These are phyloP conservation scores for Piloderma croceum DNA, from an alignment of 768 basidiomycete genomes.

Conservation along the genomic window DNA sequence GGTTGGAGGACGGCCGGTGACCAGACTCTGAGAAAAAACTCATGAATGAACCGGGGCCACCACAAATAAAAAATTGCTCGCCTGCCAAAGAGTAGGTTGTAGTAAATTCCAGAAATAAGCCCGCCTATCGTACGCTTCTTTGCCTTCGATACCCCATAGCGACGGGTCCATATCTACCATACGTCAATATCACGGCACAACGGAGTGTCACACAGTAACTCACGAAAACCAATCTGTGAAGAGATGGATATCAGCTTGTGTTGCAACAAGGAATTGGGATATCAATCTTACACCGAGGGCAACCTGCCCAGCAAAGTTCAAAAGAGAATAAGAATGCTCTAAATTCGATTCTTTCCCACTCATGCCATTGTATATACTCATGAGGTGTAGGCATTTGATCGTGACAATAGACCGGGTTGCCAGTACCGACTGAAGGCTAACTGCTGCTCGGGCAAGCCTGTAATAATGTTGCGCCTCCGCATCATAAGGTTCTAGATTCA, in stretches of 20 bases:
- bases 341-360: slow-evolving; percentile 47
- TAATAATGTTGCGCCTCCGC: slow-evolving; percentile 51
- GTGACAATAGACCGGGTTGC: slow-evolving; percentile 41
- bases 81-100: slow-evolving; percentile 46
- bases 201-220: slow-evolving; percentile 12
- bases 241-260: background rate
- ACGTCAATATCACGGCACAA: no score
- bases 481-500: slow-evolving; percentile 40
- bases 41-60: background rate
- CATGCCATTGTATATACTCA: slow-evolving; percentile 51
- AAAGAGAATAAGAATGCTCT: slow-evolving; percentile 40
- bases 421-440: slow-evolving; percentile 41
- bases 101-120: slow-evolving; percentile 53
- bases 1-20: slow-evolving; percentile 45
- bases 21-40: slow-evolving; percentile 31
- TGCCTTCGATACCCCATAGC: slow-evolving; percentile 44
- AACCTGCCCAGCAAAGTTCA: slow-evolving; percentile 44
- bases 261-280: no score
- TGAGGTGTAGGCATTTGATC: slow-evolving; percentile 44
- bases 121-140: slow-evolving; percentile 48
- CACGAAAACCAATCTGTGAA: slow-evolving; percentile 41
- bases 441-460: slow-evolving; percentile 39
- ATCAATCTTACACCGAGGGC: slow-evolving; percentile 37
- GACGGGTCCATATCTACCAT: slow-evolving; percentile 44
- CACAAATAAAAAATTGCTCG: slow-evolving; percentile 15